Conservation (phyloP, 1,284 basidiomycete species). For the Leccinum subspadiceum region DNA sequence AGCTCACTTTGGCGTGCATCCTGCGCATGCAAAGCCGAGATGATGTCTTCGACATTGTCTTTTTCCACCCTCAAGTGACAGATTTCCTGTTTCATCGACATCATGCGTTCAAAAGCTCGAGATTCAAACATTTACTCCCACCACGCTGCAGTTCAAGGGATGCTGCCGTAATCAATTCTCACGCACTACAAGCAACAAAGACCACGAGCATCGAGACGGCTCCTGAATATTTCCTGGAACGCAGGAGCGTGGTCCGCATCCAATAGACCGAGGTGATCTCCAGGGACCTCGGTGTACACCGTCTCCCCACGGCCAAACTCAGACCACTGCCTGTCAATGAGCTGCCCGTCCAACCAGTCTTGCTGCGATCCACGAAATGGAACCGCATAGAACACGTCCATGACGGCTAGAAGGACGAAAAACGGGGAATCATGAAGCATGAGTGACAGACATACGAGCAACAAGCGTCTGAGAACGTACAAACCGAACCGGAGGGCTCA, state of each 20-base stretch:
- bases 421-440: neutral
- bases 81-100: neutral
- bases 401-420: conserved; percentile 4
- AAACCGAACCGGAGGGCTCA: conserved; percentile 20
- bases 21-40: neutral
- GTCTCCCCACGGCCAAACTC: neutral
- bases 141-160: neutral
- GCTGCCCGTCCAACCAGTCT: conserved; percentile 16
- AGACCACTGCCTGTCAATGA: neutral
- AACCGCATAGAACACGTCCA: conserved; percentile 27
- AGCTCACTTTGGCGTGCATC: neutral
- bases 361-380: conserved; percentile 22
- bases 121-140: neutral
- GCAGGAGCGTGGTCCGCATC: neutral
- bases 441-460: neutral
- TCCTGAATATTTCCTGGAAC: neutral
- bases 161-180: neutral
- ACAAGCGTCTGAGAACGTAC: conserved; percentile 15
- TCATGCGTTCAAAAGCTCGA: neutral
- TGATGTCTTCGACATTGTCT: neutral
- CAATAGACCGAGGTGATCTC: neutral
- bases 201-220: neutral
- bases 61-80: neutral
- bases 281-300: neutral
- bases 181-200: neutral